Evolutionary conservation across 148 eudicot genomes (phyloP).

Genomic region (Linanthus parryae): DNA sequence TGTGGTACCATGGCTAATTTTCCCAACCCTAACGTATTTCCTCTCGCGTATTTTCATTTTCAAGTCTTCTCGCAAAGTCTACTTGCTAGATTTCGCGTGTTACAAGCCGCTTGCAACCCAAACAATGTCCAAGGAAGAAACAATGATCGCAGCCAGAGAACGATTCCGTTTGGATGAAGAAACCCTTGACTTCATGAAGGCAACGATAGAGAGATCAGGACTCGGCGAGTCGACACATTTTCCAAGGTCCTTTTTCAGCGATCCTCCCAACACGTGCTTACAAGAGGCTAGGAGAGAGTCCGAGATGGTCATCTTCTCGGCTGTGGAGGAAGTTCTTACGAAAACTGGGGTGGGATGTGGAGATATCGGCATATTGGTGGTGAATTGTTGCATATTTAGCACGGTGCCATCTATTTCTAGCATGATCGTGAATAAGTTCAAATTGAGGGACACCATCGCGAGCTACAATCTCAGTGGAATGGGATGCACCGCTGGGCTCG

Average conservation of each 20-base stretch:
- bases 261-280: slow-evolving; percentile 1
- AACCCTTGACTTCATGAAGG: background rate
- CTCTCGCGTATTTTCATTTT: no score
- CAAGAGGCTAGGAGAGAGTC: slow-evolving; percentile 16
- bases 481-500: slow-evolving; percentile 27
- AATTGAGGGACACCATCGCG: slow-evolving; percentile 10
- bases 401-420: slow-evolving; percentile 16
- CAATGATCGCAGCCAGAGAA: background rate
- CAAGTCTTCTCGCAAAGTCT: slow-evolving; percentile 2
- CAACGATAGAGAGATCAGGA: background rate
- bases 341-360: slow-evolving; percentile 17
- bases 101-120: slow-evolving; percentile 15
- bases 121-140: slow-evolving; percentile 6
- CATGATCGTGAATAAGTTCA: slow-evolving; percentile 19
- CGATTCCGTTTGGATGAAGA: slow-evolving; percentile 8
- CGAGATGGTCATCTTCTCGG: slow-evolving; percentile 21
- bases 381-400: slow-evolving; percentile 14
- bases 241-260: slow-evolving; percentile 4
- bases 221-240: slow-evolving; percentile 21
- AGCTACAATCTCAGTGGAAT: slow-evolving; percentile 23
- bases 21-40: no score
- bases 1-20: no score
- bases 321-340: slow-evolving; percentile 15
- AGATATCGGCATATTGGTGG: slow-evolving; percentile 21
- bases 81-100: slow-evolving; percentile 20